Evolutionary conservation across 2,329 filamentous ascomycete genomes (phyloP).

Genomic region (Aspergillus fischeri): DNA sequence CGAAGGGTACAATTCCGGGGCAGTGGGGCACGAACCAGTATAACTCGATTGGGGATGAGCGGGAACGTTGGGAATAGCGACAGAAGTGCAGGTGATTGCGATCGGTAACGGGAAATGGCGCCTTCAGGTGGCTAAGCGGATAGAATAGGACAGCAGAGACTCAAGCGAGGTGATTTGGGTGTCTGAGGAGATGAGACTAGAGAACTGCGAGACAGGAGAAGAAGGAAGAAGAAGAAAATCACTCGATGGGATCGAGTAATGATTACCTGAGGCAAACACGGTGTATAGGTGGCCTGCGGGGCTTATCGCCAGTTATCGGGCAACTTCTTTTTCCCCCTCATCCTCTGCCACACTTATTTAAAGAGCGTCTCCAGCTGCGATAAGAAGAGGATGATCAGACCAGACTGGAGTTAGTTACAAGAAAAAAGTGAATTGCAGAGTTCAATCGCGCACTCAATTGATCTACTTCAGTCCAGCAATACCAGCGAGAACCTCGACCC

Average conservation of each 20-base stretch:
- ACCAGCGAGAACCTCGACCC: too few relatives aligned
- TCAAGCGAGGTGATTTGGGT: background rate
- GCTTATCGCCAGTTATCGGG: slow-evolving; percentile 6
- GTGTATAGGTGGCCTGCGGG: slow-evolving; percentile 1
- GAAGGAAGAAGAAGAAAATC: slow-evolving; percentile 1
- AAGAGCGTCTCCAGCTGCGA: background rate
- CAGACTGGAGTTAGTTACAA: background rate
- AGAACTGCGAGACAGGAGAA: too few relatives aligned
- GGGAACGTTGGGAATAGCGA: background rate
- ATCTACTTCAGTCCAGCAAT: background rate
- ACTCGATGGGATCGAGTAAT: slow-evolving; percentile 20
- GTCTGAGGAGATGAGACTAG: too few relatives aligned
- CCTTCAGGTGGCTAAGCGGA: background rate
- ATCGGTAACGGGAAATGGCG: slow-evolving; percentile 11
- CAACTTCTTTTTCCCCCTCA: background rate
- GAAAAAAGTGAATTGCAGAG: background rate
- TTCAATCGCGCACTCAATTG: background rate
- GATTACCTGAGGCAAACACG: background rate
- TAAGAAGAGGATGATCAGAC: background rate
- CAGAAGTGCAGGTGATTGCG: slow-evolving; percentile 3
- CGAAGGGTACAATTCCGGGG: slow-evolving; percentile 3
- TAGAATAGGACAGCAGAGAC: slow-evolving; percentile 1
- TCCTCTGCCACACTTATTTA: background rate
- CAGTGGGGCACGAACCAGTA: slow-evolving; percentile 8
- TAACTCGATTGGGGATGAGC: background rate